Base-by-base conservation (phyloP, 805 yeast species). In the Wickerhamomyces sydowiorum region DNA sequence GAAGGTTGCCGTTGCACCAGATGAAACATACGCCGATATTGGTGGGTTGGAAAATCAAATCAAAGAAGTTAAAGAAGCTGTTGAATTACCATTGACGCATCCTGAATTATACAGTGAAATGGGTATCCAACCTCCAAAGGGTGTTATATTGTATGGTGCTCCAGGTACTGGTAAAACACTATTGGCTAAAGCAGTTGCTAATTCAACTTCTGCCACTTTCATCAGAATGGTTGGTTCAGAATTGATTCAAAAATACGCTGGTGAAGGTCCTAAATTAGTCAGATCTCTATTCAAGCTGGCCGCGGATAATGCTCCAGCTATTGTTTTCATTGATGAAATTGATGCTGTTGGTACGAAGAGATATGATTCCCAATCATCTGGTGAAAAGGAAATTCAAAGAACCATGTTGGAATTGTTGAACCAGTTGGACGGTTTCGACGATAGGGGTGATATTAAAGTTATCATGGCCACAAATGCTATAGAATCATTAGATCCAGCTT, bases 291-390 rank as follows among this genome's bases (percentile, higher is more conserved):
- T 93, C 75, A 95, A 90, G 65, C 86, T 89, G 37, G 99, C 99
- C 2, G 93, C 90, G 21, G 99, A 93, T 51, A 83, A 89, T 64
- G 96, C 99, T 0, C 99, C 99, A 30, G 82, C 96, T n/a, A 93
- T 93, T 68, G 96, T 93, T 29, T 93, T 93, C 59, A 93, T 93
- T 51, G 99, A 93, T 69, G 99, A 93, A 70, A 91, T 93, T 59
- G 99, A 93, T 67, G 98, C 99, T 36, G 93, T 93, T 61, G 99
- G 99, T 66, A 86, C 96, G n/a, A 91, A 91, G 64, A 82, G 99
- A 65, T 90, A 91, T 64, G 96, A 91, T 46, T 83, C 84, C 2
- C 47, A 57, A 15, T 83, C 95, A 18, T 97, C 98, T 35, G 98
- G 98, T 60, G 98, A 91, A 67, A 78, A 96, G 54, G 98, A 91